These are phyloP conservation scores for Avena sativa DNA, from an alignment of 176 grass and related monocot species.

Conservation along the genomic window DNA sequence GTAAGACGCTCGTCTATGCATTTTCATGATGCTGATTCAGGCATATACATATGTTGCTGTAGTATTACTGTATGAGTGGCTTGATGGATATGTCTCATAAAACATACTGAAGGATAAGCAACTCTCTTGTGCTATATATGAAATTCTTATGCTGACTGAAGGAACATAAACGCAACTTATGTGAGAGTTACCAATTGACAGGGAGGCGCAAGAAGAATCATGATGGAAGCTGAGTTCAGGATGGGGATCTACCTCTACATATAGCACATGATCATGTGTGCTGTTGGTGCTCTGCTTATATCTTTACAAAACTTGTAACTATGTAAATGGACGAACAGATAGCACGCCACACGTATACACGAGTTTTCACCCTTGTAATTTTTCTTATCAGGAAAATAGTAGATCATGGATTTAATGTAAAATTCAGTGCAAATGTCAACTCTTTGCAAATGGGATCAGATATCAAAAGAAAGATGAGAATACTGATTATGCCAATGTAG, in stretches of 20 bases:
- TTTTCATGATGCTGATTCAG: conserved; percentile 17
- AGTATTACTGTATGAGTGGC: not conserved
- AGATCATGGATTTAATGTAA: not conserved
- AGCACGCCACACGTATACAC: not conserved
- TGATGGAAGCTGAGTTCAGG: conserved; percentile 46
- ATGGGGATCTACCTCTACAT: not conserved
- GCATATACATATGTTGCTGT: not conserved
- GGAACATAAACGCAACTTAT: conserved; percentile 33
- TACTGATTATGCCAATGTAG: not conserved
- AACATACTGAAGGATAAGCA: conserved; percentile 2
- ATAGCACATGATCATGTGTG: not conserved
- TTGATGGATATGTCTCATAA: not conserved
- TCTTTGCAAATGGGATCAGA: conserved; percentile 1
- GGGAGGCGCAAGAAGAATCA: conserved; percentile 60
- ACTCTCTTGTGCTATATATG: not conserved
- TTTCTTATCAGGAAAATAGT: not conserved
- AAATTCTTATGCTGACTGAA: not conserved
- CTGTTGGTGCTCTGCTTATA: not conserved
- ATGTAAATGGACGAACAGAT: conserved; percentile 19
- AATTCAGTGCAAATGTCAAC: not conserved
- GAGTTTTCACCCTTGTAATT: conserved; percentile 8
- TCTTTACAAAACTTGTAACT: conserved; percentile 5
- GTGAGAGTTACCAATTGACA: conserved; percentile 46
- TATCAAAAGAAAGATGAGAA: conserved; percentile 31
- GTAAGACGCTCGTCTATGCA: conserved; percentile 48